Percentiles rank a stretch among this genome's conserved stretches.
Evolutionary conservation across 345 rosid genomes (phyloP).

Genomic region (Ceriops decandra): DNA sequence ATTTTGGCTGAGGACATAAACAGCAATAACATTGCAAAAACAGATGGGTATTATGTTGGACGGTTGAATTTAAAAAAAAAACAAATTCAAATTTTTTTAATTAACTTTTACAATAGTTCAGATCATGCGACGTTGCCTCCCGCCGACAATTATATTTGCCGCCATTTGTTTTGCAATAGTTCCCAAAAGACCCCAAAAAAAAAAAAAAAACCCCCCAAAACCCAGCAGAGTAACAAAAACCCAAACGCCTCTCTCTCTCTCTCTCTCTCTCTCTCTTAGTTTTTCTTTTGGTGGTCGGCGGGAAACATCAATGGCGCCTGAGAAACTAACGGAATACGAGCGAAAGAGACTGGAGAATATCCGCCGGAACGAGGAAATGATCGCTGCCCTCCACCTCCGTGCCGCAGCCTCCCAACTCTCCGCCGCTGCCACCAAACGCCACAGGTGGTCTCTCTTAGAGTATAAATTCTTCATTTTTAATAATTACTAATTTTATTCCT

Average conservation of each 20-base stretch:
- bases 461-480: too few relatives aligned
- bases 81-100: too few relatives aligned
- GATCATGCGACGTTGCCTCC: constrained; percentile 4
- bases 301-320: constrained; percentile 47
- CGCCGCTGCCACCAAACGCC: constrained; percentile 45
- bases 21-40: too few relatives aligned
- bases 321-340: constrained; percentile 69
- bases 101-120: background rate
- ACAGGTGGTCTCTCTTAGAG: constrained; percentile 37
- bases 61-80: too few relatives aligned
- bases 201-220: too few relatives aligned
- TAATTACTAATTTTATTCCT: background rate
- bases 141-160: constrained; percentile 18
- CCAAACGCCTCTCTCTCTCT: background rate
- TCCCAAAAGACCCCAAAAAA: background rate
- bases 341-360: constrained; percentile 72
- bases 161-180: background rate
- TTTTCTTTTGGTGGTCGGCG: too few relatives aligned
- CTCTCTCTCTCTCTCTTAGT: too few relatives aligned
- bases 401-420: constrained; percentile 54
- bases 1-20: too few relatives aligned
- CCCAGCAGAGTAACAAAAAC: background rate
- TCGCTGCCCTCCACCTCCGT: constrained; percentile 68
- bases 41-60: too few relatives aligned
- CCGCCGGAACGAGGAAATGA: constrained; percentile 61